These are phyloP conservation scores for Paraglomus brasilianum DNA, from an alignment of 192 early-diverging fungal species.

Conservation along the genomic window DNA sequence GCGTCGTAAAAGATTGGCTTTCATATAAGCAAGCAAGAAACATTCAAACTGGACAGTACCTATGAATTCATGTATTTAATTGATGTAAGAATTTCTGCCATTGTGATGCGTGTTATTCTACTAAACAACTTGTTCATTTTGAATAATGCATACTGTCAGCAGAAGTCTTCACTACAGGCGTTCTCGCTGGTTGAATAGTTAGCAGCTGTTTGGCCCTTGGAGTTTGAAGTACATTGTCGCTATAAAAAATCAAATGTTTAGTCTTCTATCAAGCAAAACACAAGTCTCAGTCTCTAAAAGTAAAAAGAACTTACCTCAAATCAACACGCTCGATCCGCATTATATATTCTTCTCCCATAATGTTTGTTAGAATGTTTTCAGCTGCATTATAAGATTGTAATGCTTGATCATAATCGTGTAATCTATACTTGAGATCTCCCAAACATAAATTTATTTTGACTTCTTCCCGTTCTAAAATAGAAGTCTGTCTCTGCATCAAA, in stretches of 20 bases:
- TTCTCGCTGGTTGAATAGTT: not conserved
- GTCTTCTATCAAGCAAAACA: not conserved
- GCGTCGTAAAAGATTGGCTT: conserved; percentile 40
- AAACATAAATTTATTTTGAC: conserved; percentile 14
- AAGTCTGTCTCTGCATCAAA: not conserved
- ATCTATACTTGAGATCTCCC: conserved; percentile 52
- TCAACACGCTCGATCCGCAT: conserved; percentile 47
- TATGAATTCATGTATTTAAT: conserved; percentile 8
- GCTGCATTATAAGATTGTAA: conserved; percentile 48
- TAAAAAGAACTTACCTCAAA: conserved; percentile 36
- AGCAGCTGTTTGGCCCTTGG: conserved; percentile 47
- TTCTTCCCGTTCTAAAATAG: conserved; percentile 15
- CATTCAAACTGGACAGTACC: conserved; percentile 35
- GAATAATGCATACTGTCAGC: conserved; percentile 8
- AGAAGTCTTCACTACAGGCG: not conserved
- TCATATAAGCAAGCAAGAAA: conserved; percentile 44
- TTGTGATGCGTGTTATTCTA: not conserved
- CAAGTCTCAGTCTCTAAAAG: not conserved
- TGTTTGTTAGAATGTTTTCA: conserved; percentile 46
- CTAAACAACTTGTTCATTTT: not conserved
- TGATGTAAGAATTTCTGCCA: not conserved
- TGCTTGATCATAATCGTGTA: conserved; percentile 44
- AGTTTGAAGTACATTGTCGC: conserved; percentile 45
- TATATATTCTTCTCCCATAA: conserved; percentile 57
- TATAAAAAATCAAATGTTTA: not conserved